Evolutionary conservation across 345 rosid species (phyloP), one percentile per base, ranked within the genome.

Genomic region (Nasturtium officinale): DNA sequence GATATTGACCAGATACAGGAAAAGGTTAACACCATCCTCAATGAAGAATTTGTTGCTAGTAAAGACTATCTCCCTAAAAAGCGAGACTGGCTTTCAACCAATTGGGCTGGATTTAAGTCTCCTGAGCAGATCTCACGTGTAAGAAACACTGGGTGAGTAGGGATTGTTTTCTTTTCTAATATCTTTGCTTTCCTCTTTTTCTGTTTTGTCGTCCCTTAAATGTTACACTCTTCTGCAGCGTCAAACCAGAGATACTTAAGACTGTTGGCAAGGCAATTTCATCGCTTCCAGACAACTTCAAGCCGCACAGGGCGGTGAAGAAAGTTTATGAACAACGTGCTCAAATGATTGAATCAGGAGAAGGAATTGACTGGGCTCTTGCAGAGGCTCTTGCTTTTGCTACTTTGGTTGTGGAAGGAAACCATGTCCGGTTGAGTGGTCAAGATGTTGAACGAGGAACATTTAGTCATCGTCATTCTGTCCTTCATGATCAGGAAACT

Each of bases 381-480:
- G 94, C 81, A 13, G 96, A 90, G 71, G 90, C 96, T 30, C 91
- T 90, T 79, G 93, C 89, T 43, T 85, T 90, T 65, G 89, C 91
- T 69, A 90, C 94, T 17, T 80, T 90, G 55, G 66, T 90, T 61
- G 90, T 88, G 54, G 96, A 90, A 82, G 96, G 96, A 69, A 88
- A 90, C 74, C 96, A 88, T 85, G 94, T 90, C 71, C 85, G 96
- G 26, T 76, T 90, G 86, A 90, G 96, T 43, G 96, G 94, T 30
- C 97, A 90, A 76, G 97, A 90, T 83, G 97, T 90, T 7, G 95
- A 90, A 80, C 80, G 97, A 80, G 97, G 96, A 77, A 90, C 97
- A 17, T 90, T 85, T 72, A 90, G 92, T 76, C 90, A 90, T 55
- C 83, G 97, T 35, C 97, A 87, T 76, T 68, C 97, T 25, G 87